A percentile compares a stretch with the other conserved stretches of the same genome.
These are phyloP conservation scores for Serendipita indica DNA, from an alignment of 768 basidiomycete genomes.

Conservation along the genomic window DNA sequence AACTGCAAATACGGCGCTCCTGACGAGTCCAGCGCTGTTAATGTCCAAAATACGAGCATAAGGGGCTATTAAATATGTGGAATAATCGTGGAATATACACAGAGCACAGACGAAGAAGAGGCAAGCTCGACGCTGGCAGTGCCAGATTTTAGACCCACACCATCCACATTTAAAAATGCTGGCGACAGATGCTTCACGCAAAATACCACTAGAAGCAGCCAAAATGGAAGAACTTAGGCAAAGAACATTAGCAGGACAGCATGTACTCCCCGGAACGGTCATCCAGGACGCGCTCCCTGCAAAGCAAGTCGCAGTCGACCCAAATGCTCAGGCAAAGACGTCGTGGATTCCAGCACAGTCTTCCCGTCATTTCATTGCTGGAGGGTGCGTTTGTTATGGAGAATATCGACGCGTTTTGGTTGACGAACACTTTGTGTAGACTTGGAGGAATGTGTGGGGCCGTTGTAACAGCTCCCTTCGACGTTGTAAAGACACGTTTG, in stretches of 20 bases:
- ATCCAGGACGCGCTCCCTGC: no score
- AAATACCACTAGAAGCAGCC: not conserved
- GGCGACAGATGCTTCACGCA: not conserved
- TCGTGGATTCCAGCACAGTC: conserved; percentile 48
- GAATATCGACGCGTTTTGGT: not conserved
- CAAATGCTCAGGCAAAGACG: not conserved
- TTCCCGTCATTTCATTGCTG: conserved; percentile 72
- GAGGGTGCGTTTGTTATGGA: conserved; percentile 54
- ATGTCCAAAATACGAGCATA: no score
- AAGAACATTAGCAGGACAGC: not conserved
- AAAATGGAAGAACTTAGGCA: not conserved
- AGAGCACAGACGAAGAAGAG: no score
- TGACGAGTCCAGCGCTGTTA: no score
- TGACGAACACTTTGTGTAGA: conserved; percentile 30
- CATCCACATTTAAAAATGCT: not conserved
- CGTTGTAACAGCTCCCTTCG: conserved; percentile 91
- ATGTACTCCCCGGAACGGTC: not conserved
- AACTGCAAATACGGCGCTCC: no score
- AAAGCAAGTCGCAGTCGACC: not conserved
- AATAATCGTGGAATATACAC: no score
- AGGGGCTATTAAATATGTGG: no score
- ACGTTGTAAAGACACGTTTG: conserved; percentile 93
- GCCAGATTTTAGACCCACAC: not conserved
- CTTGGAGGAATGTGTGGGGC: conserved; percentile 97
- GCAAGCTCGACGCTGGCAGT: not conserved